Evolutionary conservation across 345 rosid species (phyloP), one percentile per base, ranked within the genome.

Genomic region (Boechera divaricarpa): DNA sequence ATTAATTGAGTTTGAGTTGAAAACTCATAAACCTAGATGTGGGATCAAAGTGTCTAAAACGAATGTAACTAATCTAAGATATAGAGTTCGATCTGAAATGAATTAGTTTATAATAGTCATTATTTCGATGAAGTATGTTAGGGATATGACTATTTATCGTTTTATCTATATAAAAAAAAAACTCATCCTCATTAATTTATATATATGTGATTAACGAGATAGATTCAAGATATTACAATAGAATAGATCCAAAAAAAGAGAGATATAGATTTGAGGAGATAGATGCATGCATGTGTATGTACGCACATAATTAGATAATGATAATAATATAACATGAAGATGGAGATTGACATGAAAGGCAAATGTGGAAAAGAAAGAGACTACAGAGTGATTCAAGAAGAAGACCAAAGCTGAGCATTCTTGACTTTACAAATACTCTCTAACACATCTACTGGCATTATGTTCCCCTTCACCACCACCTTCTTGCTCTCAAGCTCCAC

Each of bases 401-500:
- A 82, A 75, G 69, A 80, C 94, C 92, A 91, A 49, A 94, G 86
- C 89, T 87, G 86, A 44, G 97, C 97, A 82, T 85, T 89, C 81
- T 90, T 94, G 0, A 94, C 93, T 65, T 84, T 91, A 33, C 92
- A 90, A 18, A 94, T 89, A 77, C 94, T 91, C 74, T 84, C 86
- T 68, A 91, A 83, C 76, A 94, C 98, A 75, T 90, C 91, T 11
- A 68, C 63, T 35, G 97, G 87, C 74, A 86, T 58, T 78, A 94
- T 81, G 84, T 94, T 92, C 38, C 98, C 98, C 10, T 81, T 83
- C 48, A 94, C 90, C n/a, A 88, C 88, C 69, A 92, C 97, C 84
- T 77, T 89, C 83, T 92, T 89, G 94, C 85, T 92, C 76, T 90
- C 93, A 70, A 94, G 87, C 83, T 94, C 95, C 75, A 94, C 91